Evolutionary conservation across 306 rosid genomes (phyloP).

Genomic region (Rosa lucieae): DNA sequence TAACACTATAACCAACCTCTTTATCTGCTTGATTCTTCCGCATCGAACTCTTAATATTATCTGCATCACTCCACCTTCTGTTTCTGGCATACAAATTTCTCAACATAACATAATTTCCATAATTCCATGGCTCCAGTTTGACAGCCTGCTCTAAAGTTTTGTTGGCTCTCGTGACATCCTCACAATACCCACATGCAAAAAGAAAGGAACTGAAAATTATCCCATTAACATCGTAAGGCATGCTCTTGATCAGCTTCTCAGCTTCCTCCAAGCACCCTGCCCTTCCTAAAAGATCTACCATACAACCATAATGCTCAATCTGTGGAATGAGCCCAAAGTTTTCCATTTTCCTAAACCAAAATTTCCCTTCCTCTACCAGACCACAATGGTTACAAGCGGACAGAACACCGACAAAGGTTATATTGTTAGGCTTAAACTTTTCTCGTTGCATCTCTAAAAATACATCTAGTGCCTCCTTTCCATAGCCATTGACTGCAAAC

Average conservation of each 20-base stretch:
- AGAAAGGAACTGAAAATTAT: constrained; percentile 66
- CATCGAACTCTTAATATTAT: constrained; percentile 55
- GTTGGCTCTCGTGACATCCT: constrained; percentile 56
- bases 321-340: constrained; percentile 50
- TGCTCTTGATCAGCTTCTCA: constrained; percentile 49
- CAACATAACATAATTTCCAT: constrained; percentile 55
- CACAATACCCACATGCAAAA: constrained; percentile 56
- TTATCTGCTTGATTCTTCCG: constrained; percentile 46
- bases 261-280: constrained; percentile 75
- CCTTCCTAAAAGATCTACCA: constrained; percentile 71
- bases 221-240: constrained; percentile 65
- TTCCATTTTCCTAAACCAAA: constrained; percentile 53
- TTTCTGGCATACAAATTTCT: constrained; percentile 61
- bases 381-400: constrained; percentile 76
- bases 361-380: constrained; percentile 64
- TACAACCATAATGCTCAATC: constrained; percentile 75
- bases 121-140: constrained; percentile 38
- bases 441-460: constrained; percentile 44
- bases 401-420: constrained; percentile 56
- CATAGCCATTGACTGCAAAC: constrained; percentile 66
- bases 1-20: constrained; percentile 61
- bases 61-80: constrained; percentile 63
- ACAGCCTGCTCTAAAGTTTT: constrained; percentile 46
- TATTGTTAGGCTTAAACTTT: constrained; percentile 45
- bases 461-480: constrained; percentile 53